phyloP scores from a whole-genome alignment of 2,329 filamentous ascomycete genomes.

The Exophiala dermatitidis region DNA sequence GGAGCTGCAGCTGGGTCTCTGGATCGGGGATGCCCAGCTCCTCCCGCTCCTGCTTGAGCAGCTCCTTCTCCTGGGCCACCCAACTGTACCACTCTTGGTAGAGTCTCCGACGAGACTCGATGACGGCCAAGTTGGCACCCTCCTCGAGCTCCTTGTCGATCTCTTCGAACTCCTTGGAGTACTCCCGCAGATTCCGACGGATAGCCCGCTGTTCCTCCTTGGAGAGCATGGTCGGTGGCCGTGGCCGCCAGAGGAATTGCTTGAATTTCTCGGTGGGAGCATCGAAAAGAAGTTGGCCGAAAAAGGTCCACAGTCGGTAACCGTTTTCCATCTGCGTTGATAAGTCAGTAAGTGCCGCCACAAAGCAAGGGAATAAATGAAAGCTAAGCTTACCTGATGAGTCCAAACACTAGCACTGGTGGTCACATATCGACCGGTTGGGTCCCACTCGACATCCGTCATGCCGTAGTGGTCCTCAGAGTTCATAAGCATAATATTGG shows the following conservation, averaged over 20 bases:
- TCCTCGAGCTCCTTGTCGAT: conserved; percentile 90
- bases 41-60: conserved; percentile 64
- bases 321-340: conserved; percentile 89
- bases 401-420: conserved; percentile 94
- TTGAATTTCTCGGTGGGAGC: conserved; percentile 95
- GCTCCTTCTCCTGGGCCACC: conserved; percentile 65
- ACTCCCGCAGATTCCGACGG: conserved; percentile 96
- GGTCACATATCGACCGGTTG: conserved; percentile 87
- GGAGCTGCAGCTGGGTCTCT: conserved; percentile 49
- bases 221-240: conserved; percentile 79
- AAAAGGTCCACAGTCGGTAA: conserved; percentile 97
- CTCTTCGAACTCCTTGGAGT: conserved; percentile 89
- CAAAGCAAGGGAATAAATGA: conserved; percentile 8
- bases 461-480: conserved; percentile 93
- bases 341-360: conserved; percentile 21
- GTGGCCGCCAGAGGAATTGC: conserved; percentile 90
- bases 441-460: conserved; percentile 97
- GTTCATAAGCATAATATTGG: conserved; percentile 92
- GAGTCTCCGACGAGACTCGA: conserved; percentile 73
- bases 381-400: conserved; percentile 63
- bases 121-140: conserved; percentile 86
- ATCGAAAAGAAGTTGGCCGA: conserved; percentile 79
- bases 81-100: conserved; percentile 86
- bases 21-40: conserved; percentile 60
- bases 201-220: conserved; percentile 98